Evolutionary conservation across 768 basidiomycete species (phyloP).

Genomic region (Phallus indusiatus): DNA sequence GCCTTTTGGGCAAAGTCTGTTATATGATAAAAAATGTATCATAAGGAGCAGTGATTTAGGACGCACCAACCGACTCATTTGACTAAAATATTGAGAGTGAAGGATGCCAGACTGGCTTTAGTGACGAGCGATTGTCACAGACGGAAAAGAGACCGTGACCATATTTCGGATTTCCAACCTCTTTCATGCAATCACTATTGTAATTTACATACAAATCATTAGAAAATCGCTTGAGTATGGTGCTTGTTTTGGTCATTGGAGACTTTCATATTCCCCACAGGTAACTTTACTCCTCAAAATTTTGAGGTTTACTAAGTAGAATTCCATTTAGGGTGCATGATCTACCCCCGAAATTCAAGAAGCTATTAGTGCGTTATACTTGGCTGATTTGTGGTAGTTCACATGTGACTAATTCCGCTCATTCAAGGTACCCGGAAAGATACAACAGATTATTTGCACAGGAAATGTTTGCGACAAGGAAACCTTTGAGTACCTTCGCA

Average conservation of each 20-base stretch:
- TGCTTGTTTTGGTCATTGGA: slow-evolving; percentile 92
- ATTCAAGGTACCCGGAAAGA: slow-evolving; percentile 74
- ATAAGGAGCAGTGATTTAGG: not conserved
- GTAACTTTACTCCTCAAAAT: slow-evolving; percentile 5
- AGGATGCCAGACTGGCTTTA: not conserved
- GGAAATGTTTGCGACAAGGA: slow-evolving; percentile 97
- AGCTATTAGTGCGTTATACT: slow-evolving; percentile 53
- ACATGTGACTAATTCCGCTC: not conserved
- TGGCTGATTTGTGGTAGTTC: not conserved
- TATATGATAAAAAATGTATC: not conserved
- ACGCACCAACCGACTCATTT: not conserved
- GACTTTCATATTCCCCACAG: slow-evolving; percentile 93
- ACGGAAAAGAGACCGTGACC: not conserved
- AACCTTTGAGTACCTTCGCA: slow-evolving; percentile 92
- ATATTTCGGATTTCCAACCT: not conserved
- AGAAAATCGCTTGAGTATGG: slow-evolving; percentile 36
- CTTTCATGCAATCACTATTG: not conserved
- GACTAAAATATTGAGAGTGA: not conserved
- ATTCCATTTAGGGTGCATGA: slow-evolving; percentile 51
- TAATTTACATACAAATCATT: not conserved
- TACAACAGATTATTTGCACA: slow-evolving; percentile 94
- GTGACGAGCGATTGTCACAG: not conserved
- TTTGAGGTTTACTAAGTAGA: not conserved
- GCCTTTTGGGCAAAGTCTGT: not conserved
- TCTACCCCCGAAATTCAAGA: slow-evolving; percentile 93